Conservation (phyloP, 208 protist genomes). For the Trypanosoma brucei region DNA sequence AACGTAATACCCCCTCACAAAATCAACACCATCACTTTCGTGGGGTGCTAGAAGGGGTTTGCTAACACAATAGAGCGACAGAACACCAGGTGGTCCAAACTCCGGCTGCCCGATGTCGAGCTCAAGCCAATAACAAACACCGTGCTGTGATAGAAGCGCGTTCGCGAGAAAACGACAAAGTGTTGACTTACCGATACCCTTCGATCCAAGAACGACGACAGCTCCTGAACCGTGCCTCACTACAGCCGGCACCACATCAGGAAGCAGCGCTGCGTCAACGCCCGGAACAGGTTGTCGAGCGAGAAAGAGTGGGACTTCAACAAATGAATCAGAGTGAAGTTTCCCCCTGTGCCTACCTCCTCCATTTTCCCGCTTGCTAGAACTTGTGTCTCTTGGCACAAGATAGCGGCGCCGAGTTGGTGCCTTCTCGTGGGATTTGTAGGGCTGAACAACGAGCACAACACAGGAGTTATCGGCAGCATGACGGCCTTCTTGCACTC, state of each 20-base stretch:
- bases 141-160: constrained; percentile 65
- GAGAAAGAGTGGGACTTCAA: constrained; percentile 68
- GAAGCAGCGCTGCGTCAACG: constrained; percentile 54
- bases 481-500: constrained; percentile 39
- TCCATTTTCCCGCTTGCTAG: constrained; percentile 8
- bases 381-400: constrained; percentile 1
- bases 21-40: constrained; percentile 32
- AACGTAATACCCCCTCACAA: constrained; percentile 46
- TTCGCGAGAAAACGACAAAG: constrained; percentile 79
- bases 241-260: constrained; percentile 47
- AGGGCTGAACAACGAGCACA: constrained; percentile 58
- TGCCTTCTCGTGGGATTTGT: constrained; percentile 20
- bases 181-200: constrained; percentile 82
- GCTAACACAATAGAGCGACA: constrained; percentile 54
- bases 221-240: constrained; percentile 26
- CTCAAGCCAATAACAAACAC: constrained; percentile 78
- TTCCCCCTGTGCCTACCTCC: neutral
- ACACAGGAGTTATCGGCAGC: constrained; percentile 31
- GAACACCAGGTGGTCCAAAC: constrained; percentile 72
- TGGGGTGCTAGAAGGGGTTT: constrained; percentile 48
- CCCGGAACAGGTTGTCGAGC: constrained; percentile 32
- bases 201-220: constrained; percentile 68
- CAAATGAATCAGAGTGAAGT: constrained; percentile 26
- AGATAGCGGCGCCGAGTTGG: constrained; percentile 20
- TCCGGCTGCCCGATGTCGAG: constrained; percentile 85